Evolutionary conservation across 2,329 filamentous ascomycete genomes (phyloP).

Genomic region (Colletotrichum sp.): DNA sequence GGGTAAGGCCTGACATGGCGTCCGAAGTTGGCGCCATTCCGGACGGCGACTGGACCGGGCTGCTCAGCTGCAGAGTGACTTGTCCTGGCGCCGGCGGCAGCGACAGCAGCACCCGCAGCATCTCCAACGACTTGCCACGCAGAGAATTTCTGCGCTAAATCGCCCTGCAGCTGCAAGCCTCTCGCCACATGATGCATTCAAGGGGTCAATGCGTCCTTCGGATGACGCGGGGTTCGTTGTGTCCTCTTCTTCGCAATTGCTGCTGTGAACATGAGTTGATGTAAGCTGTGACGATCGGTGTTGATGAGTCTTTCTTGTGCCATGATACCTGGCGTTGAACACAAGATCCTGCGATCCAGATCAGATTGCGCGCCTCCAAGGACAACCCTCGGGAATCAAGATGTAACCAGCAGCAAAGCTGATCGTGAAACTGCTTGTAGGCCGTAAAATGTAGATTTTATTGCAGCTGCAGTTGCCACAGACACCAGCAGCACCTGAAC

Average conservation of each 20-base stretch:
- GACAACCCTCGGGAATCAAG: too few species aligned
- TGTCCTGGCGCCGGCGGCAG: background rate
- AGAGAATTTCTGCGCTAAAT: background rate
- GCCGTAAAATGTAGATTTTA: slow-evolving; percentile 9
- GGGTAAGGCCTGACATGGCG: background rate
- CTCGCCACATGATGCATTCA: slow-evolving; percentile 5
- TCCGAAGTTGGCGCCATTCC: background rate
- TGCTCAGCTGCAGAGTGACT: background rate
- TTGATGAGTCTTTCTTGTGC: background rate
- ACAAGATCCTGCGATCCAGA: background rate
- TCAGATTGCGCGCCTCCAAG: background rate
- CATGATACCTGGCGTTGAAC: background rate
- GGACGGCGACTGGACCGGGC: background rate
- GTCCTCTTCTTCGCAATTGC: background rate
- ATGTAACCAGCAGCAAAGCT: background rate
- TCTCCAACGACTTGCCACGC: background rate
- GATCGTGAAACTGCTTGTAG: background rate
- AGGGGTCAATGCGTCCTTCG: slow-evolving; percentile 4
- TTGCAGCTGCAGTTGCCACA: slow-evolving; percentile 8
- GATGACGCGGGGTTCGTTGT: background rate
- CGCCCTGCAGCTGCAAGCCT: slow-evolving; percentile 8
- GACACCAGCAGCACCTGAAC: background rate
- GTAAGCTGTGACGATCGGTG: background rate
- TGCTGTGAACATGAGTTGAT: background rate
- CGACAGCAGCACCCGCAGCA: background rate